phyloP scores from a whole-genome alignment of 2,329 filamentous ascomycete genomes.

The Tolypocladium guangdongense region DNA sequence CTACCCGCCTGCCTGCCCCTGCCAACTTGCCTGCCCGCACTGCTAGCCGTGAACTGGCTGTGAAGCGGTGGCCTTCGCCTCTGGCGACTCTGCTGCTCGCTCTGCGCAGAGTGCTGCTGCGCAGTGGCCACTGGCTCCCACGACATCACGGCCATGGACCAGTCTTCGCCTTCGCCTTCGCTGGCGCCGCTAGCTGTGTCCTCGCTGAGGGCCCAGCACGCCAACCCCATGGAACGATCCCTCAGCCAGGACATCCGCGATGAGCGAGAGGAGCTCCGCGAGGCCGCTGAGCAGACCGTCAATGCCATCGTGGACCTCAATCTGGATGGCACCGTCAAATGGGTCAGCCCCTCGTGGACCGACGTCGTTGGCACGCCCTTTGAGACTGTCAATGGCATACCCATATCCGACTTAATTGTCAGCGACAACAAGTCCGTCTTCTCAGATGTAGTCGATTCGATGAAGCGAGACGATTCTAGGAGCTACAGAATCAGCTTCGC shows the following conservation, averaged over 20 bases:
- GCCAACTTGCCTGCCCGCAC: neutral
- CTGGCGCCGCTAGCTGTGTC: slow-evolving; percentile 43
- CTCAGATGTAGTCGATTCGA: slow-evolving; percentile 70
- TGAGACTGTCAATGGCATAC: slow-evolving; percentile 61
- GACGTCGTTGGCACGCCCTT: slow-evolving; percentile 78
- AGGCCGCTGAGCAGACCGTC: slow-evolving; percentile 90
- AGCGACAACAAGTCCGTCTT: slow-evolving; percentile 72
- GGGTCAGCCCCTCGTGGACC: slow-evolving; percentile 93
- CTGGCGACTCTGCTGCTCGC: neutral
- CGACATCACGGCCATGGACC: slow-evolving; percentile 30
- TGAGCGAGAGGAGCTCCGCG: slow-evolving; percentile 85
- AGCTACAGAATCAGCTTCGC: slow-evolving; percentile 84
- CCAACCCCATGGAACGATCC: slow-evolving; percentile 48
- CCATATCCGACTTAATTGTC: slow-evolving; percentile 71
- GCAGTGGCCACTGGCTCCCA: neutral
- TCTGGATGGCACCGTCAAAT: slow-evolving; percentile 80
- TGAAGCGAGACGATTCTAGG: slow-evolving; percentile 85
- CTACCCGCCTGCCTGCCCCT: neutral
- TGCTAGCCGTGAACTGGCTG: neutral
- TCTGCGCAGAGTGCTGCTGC: neutral
- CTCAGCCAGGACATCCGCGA: slow-evolving; percentile 85
- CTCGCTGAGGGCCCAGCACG: slow-evolving; percentile 38
- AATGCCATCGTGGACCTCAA: slow-evolving; percentile 95
- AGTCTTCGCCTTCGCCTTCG: slow-evolving; percentile 14
- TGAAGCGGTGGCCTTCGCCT: neutral